Conservation (phyloP, 2,329 filamentous ascomycete species). For the Zymoseptoria pseudotritici region DNA sequence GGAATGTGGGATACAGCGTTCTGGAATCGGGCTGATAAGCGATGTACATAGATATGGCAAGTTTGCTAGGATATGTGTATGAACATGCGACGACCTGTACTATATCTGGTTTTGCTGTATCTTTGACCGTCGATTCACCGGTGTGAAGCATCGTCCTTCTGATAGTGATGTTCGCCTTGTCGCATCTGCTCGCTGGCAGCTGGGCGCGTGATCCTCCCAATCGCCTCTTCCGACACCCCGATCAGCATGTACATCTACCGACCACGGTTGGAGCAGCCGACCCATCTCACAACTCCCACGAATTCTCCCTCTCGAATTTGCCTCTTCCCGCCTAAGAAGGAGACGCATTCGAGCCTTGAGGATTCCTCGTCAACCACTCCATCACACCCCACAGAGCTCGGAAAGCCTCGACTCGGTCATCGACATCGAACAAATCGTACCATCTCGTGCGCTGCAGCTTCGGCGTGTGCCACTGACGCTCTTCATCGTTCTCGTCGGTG, state of each 20-base stretch:
- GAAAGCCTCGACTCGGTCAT: conserved; percentile 50
- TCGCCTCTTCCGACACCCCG: too few relatives aligned
- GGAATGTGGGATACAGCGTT: neutral
- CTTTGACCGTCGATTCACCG: neutral
- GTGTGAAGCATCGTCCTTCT: neutral
- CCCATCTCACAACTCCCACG: neutral
- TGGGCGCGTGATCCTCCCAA: too few relatives aligned
- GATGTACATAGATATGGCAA: neutral
- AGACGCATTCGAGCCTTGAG: neutral
- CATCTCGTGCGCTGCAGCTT: conserved; percentile 49
- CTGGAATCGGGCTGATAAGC: neutral
- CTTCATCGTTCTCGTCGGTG: neutral
- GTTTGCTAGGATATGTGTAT: neutral
- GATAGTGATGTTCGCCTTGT: neutral
- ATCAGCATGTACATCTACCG: too few relatives aligned
- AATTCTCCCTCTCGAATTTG: neutral
- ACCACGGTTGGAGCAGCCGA: too few relatives aligned
- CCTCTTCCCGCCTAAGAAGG: neutral
- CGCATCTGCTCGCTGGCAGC: neutral
- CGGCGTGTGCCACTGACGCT: conserved; percentile 43
- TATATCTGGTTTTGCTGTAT: neutral
- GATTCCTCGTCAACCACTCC: conserved; percentile 38
- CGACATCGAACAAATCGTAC: conserved; percentile 50
- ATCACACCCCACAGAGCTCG: conserved; percentile 52
- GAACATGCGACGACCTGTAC: neutral